phyloP scores from a whole-genome alignment of 1,139 yeast genomes.

The Dujonia santamariae region DNA sequence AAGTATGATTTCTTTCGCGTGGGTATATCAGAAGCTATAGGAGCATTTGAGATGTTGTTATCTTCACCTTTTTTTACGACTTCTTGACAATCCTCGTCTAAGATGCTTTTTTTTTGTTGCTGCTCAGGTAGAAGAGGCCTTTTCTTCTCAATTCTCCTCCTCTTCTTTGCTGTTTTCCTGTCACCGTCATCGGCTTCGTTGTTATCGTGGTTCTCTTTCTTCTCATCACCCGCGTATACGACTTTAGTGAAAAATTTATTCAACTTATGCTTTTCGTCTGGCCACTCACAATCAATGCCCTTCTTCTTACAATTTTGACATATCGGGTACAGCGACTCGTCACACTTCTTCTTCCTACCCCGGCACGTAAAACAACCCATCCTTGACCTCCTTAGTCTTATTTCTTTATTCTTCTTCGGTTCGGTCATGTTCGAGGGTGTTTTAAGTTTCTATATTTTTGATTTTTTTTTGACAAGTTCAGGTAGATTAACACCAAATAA shows the following conservation, averaged over 20 bases:
- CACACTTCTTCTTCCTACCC: slow-evolving; percentile 39
- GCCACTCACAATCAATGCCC: slow-evolving; percentile 31
- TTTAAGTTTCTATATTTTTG: too few species aligned
- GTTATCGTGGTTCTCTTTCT: not conserved
- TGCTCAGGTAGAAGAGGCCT: not conserved
- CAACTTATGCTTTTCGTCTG: slow-evolving; percentile 24
- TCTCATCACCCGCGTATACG: slow-evolving; percentile 19
- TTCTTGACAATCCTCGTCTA: too few species aligned
- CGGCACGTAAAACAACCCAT: slow-evolving; percentile 43
- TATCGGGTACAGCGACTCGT: slow-evolving; percentile 33
- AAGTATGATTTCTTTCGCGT: slow-evolving; percentile 17
- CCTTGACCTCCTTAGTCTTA: slow-evolving; percentile 23
- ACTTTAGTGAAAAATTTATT: slow-evolving; percentile 24
- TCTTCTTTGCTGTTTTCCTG: not conserved
- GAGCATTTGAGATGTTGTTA: too few species aligned
- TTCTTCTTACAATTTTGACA: slow-evolving; percentile 30
- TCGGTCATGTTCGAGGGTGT: too few species aligned
- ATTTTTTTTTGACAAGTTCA: too few species aligned
- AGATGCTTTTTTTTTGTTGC: too few species aligned
- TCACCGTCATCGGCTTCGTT: slow-evolving; percentile 1
- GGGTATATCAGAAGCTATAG: too few species aligned
- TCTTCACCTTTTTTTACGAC: too few species aligned
- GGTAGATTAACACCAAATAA: too few species aligned
- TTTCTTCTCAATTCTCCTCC: not conserved
- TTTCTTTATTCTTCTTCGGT: too few species aligned